Evolutionary conservation across 2,329 filamentous ascomycete species (phyloP), one percentile per base, ranked within the genome.

Genomic region (Intubia oerlemansii): DNA sequence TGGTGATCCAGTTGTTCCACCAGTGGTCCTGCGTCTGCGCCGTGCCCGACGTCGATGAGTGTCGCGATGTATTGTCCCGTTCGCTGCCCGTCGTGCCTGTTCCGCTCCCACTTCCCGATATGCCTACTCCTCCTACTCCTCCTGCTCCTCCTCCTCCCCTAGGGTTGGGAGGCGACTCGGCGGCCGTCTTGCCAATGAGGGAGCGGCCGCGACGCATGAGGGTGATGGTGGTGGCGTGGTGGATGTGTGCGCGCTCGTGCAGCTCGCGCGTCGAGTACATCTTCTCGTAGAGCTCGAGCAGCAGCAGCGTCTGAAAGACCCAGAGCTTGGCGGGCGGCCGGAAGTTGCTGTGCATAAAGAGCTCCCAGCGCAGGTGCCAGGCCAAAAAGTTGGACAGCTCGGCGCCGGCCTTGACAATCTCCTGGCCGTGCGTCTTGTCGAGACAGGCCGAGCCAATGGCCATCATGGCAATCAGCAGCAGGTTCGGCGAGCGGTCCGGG

Each of bases 1-100:
- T 82, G 10, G 75, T 84, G 42, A 95, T 88, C 88, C 88, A 95
- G 40, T 81, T 72, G 41, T 82, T 78, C 88, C 88, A 98, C 59
- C 78, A 88, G 38, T 91, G 82, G 0, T 75, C 81, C 38, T 78
- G 71, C 19, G 19, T 21, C 19, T 21, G 19, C 4, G 62, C 57
- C 14, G 51, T 46, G 4, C 66, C 69, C 0, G 71, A 68, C 1
- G 67, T 58, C 4, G 64, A 71, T 3, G 65, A 69, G 24, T 71
- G 65, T 4, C 66, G 53, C 11, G 66, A 71, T 14, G 60, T 57
- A 37, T 58, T 59, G 12, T 53, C 52, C 36, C 48, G 50, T 57
- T 49, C 68, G 23, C 82, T 74, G 30, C 72, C 52, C 56, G 48
- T 68, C 24, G 81, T 74, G 30, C 73, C 64, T 21, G 19, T 21